Conservation (phyloP, 2,329 filamentous ascomycete species). For the Fusarium floridanum region DNA sequence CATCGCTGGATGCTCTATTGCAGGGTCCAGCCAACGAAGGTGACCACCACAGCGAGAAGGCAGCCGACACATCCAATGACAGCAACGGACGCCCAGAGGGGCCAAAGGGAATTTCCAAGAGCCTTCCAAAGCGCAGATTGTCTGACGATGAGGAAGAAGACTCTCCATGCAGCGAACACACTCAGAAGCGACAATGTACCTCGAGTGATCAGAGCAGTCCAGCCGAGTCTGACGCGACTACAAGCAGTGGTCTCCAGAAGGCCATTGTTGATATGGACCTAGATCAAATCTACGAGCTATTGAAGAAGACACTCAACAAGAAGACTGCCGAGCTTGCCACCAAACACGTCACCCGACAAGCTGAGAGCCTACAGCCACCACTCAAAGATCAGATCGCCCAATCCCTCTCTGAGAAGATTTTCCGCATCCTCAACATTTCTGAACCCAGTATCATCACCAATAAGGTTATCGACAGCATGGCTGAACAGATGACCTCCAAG, state of each 20-base stretch:
- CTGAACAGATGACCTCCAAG: background rate
- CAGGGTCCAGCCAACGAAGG: background rate
- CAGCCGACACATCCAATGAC: background rate
- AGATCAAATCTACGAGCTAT: background rate
- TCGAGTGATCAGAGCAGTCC: background rate
- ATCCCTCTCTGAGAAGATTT: background rate
- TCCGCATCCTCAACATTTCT: too few species aligned
- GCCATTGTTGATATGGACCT: background rate
- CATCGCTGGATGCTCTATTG: too few species aligned
- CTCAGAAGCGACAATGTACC: background rate
- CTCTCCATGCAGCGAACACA: background rate
- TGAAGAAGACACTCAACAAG: background rate
- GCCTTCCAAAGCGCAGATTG: background rate
- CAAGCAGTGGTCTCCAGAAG: background rate
- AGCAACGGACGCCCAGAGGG: too few species aligned
- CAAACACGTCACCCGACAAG: background rate
- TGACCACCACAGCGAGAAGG: background rate
- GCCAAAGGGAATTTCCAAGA: background rate
- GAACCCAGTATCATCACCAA: background rate
- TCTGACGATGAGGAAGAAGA: background rate
- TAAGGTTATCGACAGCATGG: background rate
- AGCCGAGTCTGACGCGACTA: background rate
- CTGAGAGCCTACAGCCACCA: background rate
- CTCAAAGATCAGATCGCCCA: background rate
- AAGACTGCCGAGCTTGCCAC: background rate